Evolutionary conservation across 192 early-diverging fungal genomes (phyloP).

Genomic region (Coemansia sp.): DNA sequence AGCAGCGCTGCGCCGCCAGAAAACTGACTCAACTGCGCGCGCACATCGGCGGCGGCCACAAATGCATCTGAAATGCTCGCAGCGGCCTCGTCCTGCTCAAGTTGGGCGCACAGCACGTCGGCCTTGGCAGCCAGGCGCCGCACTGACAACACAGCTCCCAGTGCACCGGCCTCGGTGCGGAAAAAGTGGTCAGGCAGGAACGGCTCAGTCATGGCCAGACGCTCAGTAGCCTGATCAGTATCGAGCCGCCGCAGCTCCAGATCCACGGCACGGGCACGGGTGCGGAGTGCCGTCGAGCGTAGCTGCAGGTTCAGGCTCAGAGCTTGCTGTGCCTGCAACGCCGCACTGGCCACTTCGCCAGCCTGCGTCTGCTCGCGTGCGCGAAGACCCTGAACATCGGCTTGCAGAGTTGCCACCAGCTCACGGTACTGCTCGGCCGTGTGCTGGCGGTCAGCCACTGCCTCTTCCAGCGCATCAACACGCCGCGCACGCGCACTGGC

Average conservation of each 20-base stretch:
- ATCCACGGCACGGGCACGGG: constrained; percentile 87
- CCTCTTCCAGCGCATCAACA: constrained; percentile 71
- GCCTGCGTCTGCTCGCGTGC: constrained; percentile 64
- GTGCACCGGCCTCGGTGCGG: constrained; percentile 73
- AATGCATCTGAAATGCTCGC: constrained; percentile 56
- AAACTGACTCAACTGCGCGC: constrained; percentile 50
- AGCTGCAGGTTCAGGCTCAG: constrained; percentile 76
- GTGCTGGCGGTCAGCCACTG: constrained; percentile 80
- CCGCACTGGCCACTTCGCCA: constrained; percentile 56
- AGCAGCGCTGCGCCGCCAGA: constrained; percentile 68
- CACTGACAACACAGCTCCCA: constrained; percentile 72
- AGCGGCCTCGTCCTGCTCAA: constrained; percentile 67
- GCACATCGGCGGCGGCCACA: constrained; percentile 48
- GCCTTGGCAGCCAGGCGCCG: constrained; percentile 82
- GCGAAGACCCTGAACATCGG: constrained; percentile 71
- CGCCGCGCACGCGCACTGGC: constrained; percentile 61
- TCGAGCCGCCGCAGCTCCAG: constrained; percentile 87
- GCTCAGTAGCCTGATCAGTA: constrained; percentile 76
- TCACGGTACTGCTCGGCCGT: constrained; percentile 86
- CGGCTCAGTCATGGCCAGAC: constrained; percentile 58
- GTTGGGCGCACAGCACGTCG: constrained; percentile 69
- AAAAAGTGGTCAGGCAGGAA: constrained; percentile 87
- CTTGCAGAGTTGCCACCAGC: constrained; percentile 72
- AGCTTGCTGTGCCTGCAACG: constrained; percentile 78
- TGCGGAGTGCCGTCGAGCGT: constrained; percentile 75